A percentile compares a stretch with the other conserved stretches of the same genome.
These are phyloP conservation scores for Raphanus sativus DNA, from an alignment of 345 rosid species.

Conservation along the genomic window DNA sequence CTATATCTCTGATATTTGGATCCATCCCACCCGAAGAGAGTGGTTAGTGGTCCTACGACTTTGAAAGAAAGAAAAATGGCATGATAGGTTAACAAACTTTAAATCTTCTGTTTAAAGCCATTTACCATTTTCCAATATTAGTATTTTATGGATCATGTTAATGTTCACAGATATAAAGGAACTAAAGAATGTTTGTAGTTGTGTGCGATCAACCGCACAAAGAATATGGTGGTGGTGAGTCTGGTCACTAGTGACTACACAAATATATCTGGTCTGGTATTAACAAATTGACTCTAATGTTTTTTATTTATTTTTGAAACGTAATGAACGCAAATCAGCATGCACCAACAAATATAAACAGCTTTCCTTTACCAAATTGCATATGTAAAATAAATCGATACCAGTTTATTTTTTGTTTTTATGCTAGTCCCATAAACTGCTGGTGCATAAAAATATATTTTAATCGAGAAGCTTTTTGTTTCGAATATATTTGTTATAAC, in stretches of 20 bases:
- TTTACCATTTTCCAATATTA: background rate
- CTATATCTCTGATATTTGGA: too few relatives aligned
- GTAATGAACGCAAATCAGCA: constrained; percentile 25
- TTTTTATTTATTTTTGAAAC: background rate
- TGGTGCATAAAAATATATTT: background rate
- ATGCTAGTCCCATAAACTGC: background rate
- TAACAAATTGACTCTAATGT: background rate
- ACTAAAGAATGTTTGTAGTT: constrained; percentile 22
- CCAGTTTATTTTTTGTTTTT: background rate
- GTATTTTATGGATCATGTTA: background rate
- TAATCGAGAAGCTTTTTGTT: background rate
- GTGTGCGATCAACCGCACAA: constrained; percentile 20
- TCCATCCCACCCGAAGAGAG: background rate
- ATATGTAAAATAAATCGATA: too few relatives aligned
- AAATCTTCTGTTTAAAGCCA: background rate
- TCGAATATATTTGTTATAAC: background rate
- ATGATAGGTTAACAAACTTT: background rate
- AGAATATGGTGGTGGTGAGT: constrained; percentile 2
- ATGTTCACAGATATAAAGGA: background rate
- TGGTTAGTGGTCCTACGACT: constrained; percentile 1
- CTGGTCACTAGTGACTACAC: constrained; percentile 23
- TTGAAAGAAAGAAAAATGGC: background rate
- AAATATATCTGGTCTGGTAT: background rate
- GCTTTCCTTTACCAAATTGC: too few relatives aligned
- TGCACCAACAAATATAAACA: background rate